Base-by-base conservation (phyloP, 345 rosid species). In the Eucalyptus pauciflora region DNA sequence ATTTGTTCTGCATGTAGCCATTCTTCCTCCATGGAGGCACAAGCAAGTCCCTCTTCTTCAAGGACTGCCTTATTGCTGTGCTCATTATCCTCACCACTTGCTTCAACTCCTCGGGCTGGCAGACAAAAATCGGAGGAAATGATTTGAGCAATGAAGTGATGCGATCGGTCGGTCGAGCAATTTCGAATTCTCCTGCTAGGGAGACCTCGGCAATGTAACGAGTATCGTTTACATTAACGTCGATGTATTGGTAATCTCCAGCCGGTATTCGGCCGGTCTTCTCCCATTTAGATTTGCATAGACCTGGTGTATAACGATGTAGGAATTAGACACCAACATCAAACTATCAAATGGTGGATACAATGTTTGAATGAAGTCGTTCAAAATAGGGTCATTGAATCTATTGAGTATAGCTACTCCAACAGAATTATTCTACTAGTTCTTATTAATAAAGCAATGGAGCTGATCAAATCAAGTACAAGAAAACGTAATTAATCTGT, bases 251-350 rank as follows among this genome's bases (percentile, higher is more conserved):
- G 86, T 95, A 93, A 33, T 88, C 91, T 87, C 99, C 99, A 2
- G 95, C 90, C 2, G 96, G 97, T 86, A 92, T 90, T 89, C 92
- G 90, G 20, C 94, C 95, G 17, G 91, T 90, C 92, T 89, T 97
- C 91, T 95, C 98, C 99, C 99, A 97, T 67, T 90, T 90, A 3
- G 98, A 95, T 89, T 96, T 96, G 99, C 99, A 97, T 2, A 98
- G 94, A 62, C 99, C 99, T 96, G 88, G 33, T 13, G 13, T 13
- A 5, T 43, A 27, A n/a, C 4, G 49, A 52, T 15, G 87, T 11
- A 33, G n/a, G 67, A 54, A 22, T 54, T 31, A 31, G 46, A 54
- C n/a, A 20, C n/a, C 25, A 16, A 86, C 54, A 31, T 20, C 27
- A 46, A 45, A 46, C 31, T 85, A 12, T 17, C 45, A 24, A 33